These are phyloP conservation scores for Colletotrichum sidae DNA, from an alignment of 2,329 filamentous ascomycete genomes.

Conservation along the genomic window DNA sequence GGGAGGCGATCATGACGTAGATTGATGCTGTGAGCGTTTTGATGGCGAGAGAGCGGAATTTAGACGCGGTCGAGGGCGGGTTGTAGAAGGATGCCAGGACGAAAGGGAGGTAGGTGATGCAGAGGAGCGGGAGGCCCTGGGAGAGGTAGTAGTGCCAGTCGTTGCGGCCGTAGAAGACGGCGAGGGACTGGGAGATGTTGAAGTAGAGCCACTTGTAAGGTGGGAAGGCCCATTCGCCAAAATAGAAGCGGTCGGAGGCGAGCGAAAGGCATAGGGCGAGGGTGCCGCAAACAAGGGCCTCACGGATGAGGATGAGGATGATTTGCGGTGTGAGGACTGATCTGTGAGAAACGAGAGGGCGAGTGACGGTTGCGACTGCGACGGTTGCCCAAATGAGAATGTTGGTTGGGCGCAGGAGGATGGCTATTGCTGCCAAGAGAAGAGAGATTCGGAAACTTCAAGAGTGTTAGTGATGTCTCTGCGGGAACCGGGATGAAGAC, in stretches of 20 bases:
- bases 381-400: conserved; percentile 84
- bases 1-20: conserved; percentile 67
- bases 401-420: conserved; percentile 91
- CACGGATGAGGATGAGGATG: conserved; percentile 67
- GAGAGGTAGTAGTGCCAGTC: conserved; percentile 93
- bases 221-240: conserved; percentile 88
- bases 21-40: conserved; percentile 66
- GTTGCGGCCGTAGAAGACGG: conserved; percentile 92
- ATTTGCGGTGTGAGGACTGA: conserved; percentile 57
- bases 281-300: conserved; percentile 73
- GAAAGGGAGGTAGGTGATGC: conserved; percentile 87
- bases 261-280: conserved; percentile 72
- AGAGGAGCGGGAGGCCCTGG: conserved; percentile 88
- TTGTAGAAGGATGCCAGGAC: conserved; percentile 72
- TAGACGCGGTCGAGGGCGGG: conserved; percentile 48
- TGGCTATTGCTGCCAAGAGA: conserved; percentile 81
- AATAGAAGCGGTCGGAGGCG: conserved; percentile 81
- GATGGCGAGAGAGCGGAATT: conserved; percentile 49
- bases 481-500: not conserved
- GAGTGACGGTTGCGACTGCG: conserved; percentile 59
- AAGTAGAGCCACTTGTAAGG: conserved; percentile 89
- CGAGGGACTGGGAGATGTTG: conserved; percentile 88
- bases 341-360: conserved; percentile 47
- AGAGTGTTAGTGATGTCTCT: conserved; percentile 37
- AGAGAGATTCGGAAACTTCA: conserved; percentile 68